Percentiles rank a stretch among this genome's conserved stretches.
phyloP scores from a whole-genome alignment of 441 rosid species.

The Populus hybrid region DNA sequence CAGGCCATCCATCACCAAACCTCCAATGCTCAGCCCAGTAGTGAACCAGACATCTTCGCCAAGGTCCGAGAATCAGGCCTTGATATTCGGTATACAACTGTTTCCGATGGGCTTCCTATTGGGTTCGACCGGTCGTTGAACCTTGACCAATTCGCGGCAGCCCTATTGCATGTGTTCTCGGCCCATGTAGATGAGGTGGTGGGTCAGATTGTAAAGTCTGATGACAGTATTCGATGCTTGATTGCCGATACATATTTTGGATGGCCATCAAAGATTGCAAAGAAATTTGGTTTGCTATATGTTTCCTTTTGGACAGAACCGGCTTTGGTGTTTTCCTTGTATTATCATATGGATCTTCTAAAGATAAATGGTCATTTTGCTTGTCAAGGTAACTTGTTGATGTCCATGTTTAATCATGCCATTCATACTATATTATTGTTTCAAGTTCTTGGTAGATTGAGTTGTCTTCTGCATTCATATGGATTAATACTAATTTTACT shows the following conservation, averaged over 20 bases:
- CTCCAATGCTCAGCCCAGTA: slow-evolving; percentile 18
- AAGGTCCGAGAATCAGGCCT: slow-evolving; percentile 38
- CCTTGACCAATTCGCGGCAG: slow-evolving; percentile 51
- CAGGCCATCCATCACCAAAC: slow-evolving; percentile 50
- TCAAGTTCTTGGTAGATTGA: not conserved
- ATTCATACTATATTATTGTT: not conserved
- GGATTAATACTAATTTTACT: too few relatives aligned
- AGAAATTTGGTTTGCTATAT: slow-evolving; percentile 44
- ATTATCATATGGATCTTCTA: slow-evolving; percentile 55
- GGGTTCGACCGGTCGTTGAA: slow-evolving; percentile 58
- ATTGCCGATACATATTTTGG: slow-evolving; percentile 62
- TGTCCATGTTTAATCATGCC: not conserved
- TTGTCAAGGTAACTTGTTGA: slow-evolving; percentile 32
- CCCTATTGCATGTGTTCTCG: slow-evolving; percentile 45
- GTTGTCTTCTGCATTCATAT: too few relatives aligned
- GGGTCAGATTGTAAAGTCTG: slow-evolving; percentile 26
- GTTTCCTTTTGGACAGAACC: slow-evolving; percentile 76
- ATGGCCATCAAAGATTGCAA: slow-evolving; percentile 54
- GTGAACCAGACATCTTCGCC: slow-evolving; percentile 39
- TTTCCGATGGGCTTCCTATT: slow-evolving; percentile 59
- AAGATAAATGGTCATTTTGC: slow-evolving; percentile 50
- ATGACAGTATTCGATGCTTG: slow-evolving; percentile 41
- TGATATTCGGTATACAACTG: slow-evolving; percentile 52
- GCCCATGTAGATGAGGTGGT: slow-evolving; percentile 51
- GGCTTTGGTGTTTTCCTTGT: slow-evolving; percentile 53